Percentiles rank a stretch among this genome's conserved stretches.
phyloP scores from a whole-genome alignment of 164 flowering plant species.

The Chloranthus sessilifolius region DNA sequence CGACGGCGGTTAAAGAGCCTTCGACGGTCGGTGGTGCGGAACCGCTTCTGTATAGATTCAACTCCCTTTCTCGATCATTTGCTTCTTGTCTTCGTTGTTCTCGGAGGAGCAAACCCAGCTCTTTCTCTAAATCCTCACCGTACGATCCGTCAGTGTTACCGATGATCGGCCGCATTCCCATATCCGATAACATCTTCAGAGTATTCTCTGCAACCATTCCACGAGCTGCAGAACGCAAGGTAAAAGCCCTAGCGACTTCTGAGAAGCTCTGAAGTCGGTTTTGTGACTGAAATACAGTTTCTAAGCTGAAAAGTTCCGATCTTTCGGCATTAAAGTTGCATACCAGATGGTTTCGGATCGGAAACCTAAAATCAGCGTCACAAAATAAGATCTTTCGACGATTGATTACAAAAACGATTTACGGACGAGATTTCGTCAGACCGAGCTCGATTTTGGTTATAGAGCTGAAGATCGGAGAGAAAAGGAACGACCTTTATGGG shows the following conservation, averaged over 20 bases:
- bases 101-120: conserved; percentile 33
- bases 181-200: conserved; percentile 44
- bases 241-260: neutral
- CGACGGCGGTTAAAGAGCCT: conserved; percentile 60
- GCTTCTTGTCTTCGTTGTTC: conserved; percentile 38
- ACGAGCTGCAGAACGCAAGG: neutral
- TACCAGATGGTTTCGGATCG: neutral
- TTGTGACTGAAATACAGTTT: neutral
- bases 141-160: conserved; percentile 29
- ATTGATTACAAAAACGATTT: conserved; percentile 1
- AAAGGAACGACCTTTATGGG: no score
- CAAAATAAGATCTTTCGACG: conserved; percentile 6
- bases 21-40: conserved; percentile 92
- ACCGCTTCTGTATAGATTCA: conserved; percentile 60
- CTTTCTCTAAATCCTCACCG: conserved; percentile 44
- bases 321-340: conserved; percentile 8
- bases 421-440: neutral
- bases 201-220: conserved; percentile 12
- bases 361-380: neutral
- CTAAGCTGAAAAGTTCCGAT: conserved; percentile 7
- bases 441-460: conserved; percentile 3
- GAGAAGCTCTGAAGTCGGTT: neutral
- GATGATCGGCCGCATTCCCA: conserved; percentile 46
- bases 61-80: conserved; percentile 58
- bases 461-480: conserved; percentile 6